Base-by-base conservation (phyloP, 148 eudicot genomes). In the Pouteria glomerata region DNA sequence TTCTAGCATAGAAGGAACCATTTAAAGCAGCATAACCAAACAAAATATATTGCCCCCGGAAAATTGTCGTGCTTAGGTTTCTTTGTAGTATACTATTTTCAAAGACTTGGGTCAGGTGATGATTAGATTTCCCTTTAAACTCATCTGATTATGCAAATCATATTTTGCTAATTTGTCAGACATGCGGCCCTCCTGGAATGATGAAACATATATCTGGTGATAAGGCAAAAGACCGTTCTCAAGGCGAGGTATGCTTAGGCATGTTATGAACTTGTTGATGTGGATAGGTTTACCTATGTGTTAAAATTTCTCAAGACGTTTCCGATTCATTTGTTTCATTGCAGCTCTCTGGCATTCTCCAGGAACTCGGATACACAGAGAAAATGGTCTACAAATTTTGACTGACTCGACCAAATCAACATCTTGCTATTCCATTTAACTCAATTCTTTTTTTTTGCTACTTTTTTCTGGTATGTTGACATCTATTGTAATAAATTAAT, bases 151-250 rank as follows among this genome's bases (percentile, higher is more conserved):
- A 23, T 19, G 39, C 26, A 64, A 42, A 16, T 64, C 53, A 27
- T 21, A 15, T 45, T 44, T 39, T 39, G 7, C 44, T 39, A 39
- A 10, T 19, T 48, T 66, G 24, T 66, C 27, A 66, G 70, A 89
- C 90, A 30, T 92, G 98, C 53, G 98, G 96, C 21, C 98, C 98
- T 37, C 96, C 93, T 70, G 98, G 96, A 73, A 83, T 92, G 98
- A 88, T 92, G 93, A 62, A 82, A 13, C 93, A 88, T 74, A 65
- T 92, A 57, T 90, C 93, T 19, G 98, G 98, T 48, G 88, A 76
- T 71, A 92, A 90, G 85, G 88, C 88, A 14, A 85, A 87, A 69
- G 89, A 86, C 73, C 50, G 74, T 44, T 76, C 89, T 37, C 97
- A 89, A 74, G 97, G 97, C 78, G 96, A 89, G 91, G 96, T 92